phyloP scores from a whole-genome alignment of 257 asterid species.

The Solanum chiquidenum region DNA sequence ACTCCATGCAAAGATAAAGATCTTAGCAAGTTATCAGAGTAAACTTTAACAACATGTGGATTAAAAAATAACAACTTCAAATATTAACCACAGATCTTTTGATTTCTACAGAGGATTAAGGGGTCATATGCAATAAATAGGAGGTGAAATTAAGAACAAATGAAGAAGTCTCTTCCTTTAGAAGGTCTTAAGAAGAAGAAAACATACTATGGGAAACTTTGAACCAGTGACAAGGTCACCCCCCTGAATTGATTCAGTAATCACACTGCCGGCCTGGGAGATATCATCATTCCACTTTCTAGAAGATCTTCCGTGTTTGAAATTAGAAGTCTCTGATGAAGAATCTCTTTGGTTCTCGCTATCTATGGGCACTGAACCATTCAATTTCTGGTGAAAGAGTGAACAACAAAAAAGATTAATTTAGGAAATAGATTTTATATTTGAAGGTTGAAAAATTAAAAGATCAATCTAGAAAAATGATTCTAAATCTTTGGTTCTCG shows the following conservation, averaged over 20 bases:
- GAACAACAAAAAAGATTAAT: constrained; percentile 11
- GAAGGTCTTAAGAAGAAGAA: constrained; percentile 2
- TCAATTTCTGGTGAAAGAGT: constrained; percentile 58
- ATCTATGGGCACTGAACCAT: constrained; percentile 43
- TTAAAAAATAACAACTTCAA: not conserved
- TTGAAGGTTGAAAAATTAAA: not conserved
- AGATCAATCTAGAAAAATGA: not conserved
- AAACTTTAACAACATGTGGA: not conserved
- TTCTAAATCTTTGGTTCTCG: not conserved
- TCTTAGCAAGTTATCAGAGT: not conserved
- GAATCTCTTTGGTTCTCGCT: constrained; percentile 47
- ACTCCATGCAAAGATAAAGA: not conserved
- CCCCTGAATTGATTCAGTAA: constrained; percentile 70
- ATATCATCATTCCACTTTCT: constrained; percentile 78
- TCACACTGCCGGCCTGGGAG: constrained; percentile 74
- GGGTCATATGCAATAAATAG: not conserved
- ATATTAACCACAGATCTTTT: not conserved
- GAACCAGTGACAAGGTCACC: constrained; percentile 73
- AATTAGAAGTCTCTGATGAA: constrained; percentile 35
- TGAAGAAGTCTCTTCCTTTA: not conserved
- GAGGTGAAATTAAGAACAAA: not conserved
- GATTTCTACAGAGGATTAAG: not conserved
- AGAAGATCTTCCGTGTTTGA: constrained; percentile 47
- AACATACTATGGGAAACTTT: constrained; percentile 61
- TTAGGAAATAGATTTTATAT: not conserved